Evolutionary conservation across 73 alveolate species (phyloP).

Genomic region (Breviolum minutum): DNA sequence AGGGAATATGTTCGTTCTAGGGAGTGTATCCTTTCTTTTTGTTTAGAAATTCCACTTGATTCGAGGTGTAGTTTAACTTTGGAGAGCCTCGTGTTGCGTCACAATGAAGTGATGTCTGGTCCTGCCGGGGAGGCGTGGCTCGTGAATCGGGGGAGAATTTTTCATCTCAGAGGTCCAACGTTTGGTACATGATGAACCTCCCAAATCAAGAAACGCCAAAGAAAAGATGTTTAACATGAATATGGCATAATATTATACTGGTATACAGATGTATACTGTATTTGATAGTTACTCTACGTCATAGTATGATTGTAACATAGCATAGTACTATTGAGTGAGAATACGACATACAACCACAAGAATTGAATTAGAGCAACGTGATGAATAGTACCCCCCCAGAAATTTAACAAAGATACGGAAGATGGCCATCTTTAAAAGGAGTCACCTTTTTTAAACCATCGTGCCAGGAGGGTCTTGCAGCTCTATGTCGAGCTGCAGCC

Average conservation of each 20-base stretch:
- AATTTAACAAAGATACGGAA: neutral
- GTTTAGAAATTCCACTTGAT: no score
- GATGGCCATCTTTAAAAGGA: neutral
- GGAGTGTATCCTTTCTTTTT: no score
- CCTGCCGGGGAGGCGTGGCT: constrained; percentile 86
- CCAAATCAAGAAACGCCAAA: neutral
- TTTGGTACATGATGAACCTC: neutral
- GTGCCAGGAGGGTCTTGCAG: constrained; percentile 63
- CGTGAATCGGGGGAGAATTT: no score
- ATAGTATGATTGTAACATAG: no score
- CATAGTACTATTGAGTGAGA: no score
- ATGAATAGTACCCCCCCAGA: no score
- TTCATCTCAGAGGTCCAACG: neutral
- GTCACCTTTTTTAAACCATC: no score
- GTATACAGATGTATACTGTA: neutral
- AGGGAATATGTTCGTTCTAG: no score
- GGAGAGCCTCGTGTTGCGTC: constrained; percentile 74
- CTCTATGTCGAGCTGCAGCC: constrained; percentile 71
- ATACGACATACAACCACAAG: no score
- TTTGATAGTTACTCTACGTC: neutral
- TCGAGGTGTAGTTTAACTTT: constrained; percentile 52
- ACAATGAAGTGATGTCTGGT: constrained; percentile 67
- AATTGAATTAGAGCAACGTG: no score
- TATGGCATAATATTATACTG: neutral
- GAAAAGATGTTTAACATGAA: neutral